Percentiles rank a stretch among this genome's conserved stretches.
Evolutionary conservation across 345 rosid species (phyloP).

Genomic region (Eucalyptus cloeziana): DNA sequence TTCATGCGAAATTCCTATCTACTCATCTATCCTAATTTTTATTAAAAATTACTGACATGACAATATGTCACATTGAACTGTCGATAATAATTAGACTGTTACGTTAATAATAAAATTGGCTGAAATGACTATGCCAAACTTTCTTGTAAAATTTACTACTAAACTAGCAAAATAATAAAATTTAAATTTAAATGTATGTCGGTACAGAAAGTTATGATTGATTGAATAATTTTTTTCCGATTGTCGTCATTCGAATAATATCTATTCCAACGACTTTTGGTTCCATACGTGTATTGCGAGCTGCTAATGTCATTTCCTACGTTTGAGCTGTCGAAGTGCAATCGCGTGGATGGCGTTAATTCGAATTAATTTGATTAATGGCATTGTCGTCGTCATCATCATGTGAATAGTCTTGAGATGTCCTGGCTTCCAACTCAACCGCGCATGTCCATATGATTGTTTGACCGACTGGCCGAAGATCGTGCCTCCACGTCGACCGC

Average conservation of each 20-base stretch:
- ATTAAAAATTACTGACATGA: accelerated
- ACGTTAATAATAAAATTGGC: accelerated
- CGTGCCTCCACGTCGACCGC: background rate
- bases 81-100: accelerated
- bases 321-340: background rate
- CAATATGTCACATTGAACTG: accelerated
- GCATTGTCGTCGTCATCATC: background rate
- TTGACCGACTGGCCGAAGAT: background rate
- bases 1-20: background rate
- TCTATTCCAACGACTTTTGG: background rate
- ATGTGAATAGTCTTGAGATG: background rate
- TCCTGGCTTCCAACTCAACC: background rate
- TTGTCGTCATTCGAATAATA: background rate
- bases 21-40: accelerated
- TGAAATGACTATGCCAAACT: accelerated
- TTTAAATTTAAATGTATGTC: accelerated
- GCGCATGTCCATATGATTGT: background rate
- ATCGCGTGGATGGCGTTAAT: background rate
- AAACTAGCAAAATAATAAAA: background rate
- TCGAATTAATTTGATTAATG: background rate
- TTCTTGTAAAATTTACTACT: accelerated
- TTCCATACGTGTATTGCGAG: background rate
- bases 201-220: accelerated
- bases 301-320: background rate
- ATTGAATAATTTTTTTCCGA: accelerated